Base-by-base conservation (phyloP, 2,329 filamentous ascomycete species). In the Westerdykella ornata region DNA sequence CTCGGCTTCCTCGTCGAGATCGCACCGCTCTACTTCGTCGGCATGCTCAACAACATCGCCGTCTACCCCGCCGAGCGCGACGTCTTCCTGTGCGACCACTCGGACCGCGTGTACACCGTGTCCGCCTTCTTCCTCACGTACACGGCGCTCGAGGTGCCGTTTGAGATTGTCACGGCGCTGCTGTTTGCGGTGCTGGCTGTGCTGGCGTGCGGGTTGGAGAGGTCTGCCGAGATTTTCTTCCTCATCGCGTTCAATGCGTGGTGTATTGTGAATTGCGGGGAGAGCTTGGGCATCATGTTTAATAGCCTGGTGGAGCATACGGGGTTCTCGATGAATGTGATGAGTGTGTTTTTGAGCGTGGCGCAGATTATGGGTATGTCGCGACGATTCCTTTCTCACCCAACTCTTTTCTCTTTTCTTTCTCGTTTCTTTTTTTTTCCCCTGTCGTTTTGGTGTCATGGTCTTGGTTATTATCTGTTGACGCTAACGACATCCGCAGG, bases 41-140 rank as follows among this genome's bases (percentile, higher is more conserved):
- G 84, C 19, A 87, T 88, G 83, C 72, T 88, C 11, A 83, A 88
- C 60, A 88, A 88, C 54, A 81, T 88, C 3, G 82, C 83, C 3
- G 73, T 85, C 6, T 88, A 88, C 55, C 84, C 84, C 0, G 69
- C 69, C 31, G 84, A 88, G 56, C 74, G 82, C 3, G 82, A 86
- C 42, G 83, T 88, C 0, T 88, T 88, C 60, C 86, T 88, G 56
- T 76, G 81, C 49, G 85, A 89, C 65, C 77, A 85, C 52, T 82
- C 82, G 45, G 85, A 89, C 60, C 75, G 77, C 5, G 80, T 83
- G 2, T 89, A 89, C 57, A 72, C 78, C 3, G 76, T 82, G 1
- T 80, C 84, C 49, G 78, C 82, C 0, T 88, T 89, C 65, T 73
- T 88, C 18, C 66, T 80, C 1, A 77, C 80, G 16, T 89, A 88